Base-by-base conservation (phyloP, 2,329 filamentous ascomycete genomes). In the Fusarium sp. region DNA sequence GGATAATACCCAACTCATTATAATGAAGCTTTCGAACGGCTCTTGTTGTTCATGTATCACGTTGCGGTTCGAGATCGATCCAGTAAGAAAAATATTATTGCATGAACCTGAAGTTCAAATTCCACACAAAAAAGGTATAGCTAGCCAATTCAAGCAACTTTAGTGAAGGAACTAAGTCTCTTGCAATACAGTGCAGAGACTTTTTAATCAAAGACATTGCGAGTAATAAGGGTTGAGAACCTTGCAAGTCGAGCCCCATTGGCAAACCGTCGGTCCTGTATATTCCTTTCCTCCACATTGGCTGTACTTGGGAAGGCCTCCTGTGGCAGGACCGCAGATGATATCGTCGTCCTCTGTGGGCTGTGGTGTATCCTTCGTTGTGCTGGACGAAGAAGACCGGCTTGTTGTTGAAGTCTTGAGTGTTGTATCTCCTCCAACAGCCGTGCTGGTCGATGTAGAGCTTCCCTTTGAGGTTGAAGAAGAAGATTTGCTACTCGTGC, bases 261-360 rank as follows among this genome's bases (percentile, higher is more conserved):
- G 50, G 3, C 75, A 77, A 0, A 75, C 12, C 0, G 64, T 73
- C 9, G 71, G 61, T 0, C 75, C 75, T 0, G 56, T 47, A 2
- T 63, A 77, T 0, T 61, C 40, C 43, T 63, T 64, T 0, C 75
- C 75, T 32, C 75, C 75, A 4, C 75, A 77, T 57, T 77, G 75
- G 18, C 71, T 71, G 12, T 77, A 77, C 16, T 77, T 77, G 3
- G 73, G 61, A 9, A 77, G 40, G 5, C 73, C 73, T 28, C 75
- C 75, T 3, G 23, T 57, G 42, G 6, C 53, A 5, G 75, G 75
- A 21, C 71, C 73, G 1, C 75, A 77, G 6, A 74, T 43, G 2
- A 76, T 74, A 13, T 73, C 75, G 6, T 64, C 67, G 5, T 65
- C 61, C 1, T 49, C 32, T 2, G 67, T 71, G 0, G 72, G 59